Base-by-base conservation (phyloP, 805 yeast species). In the Lipomyces chichibuensis region DNA sequence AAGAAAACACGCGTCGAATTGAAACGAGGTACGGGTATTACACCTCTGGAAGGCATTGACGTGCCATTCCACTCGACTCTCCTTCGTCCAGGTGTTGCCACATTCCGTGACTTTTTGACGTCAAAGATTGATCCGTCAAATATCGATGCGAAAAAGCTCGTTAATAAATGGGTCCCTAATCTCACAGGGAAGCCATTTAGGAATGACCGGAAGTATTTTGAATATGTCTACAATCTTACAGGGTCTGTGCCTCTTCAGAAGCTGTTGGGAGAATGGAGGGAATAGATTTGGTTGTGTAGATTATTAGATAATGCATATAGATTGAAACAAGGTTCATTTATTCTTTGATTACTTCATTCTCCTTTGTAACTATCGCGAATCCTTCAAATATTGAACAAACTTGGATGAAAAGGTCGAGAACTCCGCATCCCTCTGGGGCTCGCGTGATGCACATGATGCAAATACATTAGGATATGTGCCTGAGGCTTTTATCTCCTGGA, bases 61-160 rank as follows among this genome's bases (percentile, higher is more conserved):
- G 99, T 95, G 78, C 99, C 99, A 70, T 95, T 95, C 98, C 99
- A 95, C 83, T 92, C 98, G 37, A 89, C 97, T 20, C 95, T 95
- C 83, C 85, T 95, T 83, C 90, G 94, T 85, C 91, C 95, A 66
- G 99, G 99, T 82, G 99, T 95, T 67, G 94, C 92, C 82, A 99
- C 99, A 75, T 95, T 95, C 92, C 93, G 94, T 85, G 91, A 92
- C 82, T 95, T 95, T 89, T 85, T 95, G 84, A 88, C 88, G 79
- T 94, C 92, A 89, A 93, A 94, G 87, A 90, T 95, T 76, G 89
- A 96, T 71, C 91, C 90, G 83, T 90, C 91, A 75, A 96, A 97
- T 59, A 95, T 95, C 72, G 94, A 94, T 83, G 96, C 97, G 69
- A 89, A 95, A 69, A 91, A 92, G 80, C 86, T 95, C 82, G 87